phyloP scores from a whole-genome alignment of 2,329 filamentous ascomycete genomes.

The Colletotrichum limetticola region DNA sequence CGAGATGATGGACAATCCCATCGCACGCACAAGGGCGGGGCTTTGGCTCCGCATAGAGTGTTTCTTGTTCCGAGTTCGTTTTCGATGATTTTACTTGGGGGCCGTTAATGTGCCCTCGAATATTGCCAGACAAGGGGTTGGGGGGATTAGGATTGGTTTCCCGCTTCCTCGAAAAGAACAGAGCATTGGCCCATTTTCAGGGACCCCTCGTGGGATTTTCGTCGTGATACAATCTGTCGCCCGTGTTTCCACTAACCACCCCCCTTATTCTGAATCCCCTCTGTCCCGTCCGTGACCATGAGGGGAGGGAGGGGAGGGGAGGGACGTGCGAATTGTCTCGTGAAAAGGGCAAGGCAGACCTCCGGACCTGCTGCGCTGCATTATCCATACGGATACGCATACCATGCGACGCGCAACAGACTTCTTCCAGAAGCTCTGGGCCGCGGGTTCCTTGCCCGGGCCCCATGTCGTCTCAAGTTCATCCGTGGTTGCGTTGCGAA shows the following conservation, averaged over 20 bases:
- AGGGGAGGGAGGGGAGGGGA: no score
- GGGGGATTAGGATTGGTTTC: background rate
- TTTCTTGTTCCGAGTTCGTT: background rate
- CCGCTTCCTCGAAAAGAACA: background rate
- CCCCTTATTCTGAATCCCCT: conserved; percentile 6
- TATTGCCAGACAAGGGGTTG: conserved; percentile 18
- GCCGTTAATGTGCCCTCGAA: conserved; percentile 22
- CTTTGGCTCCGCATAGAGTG: conserved; percentile 5
- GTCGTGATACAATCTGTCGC: background rate
- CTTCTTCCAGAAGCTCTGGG: conserved; percentile 26
- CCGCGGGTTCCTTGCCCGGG: conserved; percentile 1
- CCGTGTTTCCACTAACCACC: conserved; percentile 9
- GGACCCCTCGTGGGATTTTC: conserved; percentile 18
- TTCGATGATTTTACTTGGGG: conserved; percentile 14
- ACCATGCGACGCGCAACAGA: conserved; percentile 8
- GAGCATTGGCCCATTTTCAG: background rate
- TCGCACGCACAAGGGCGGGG: background rate
- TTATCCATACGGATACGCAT: no score
- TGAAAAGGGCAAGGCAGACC: background rate
- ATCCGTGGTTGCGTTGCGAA: background rate
- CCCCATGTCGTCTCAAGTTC: conserved; percentile 21
- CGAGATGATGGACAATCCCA: background rate
- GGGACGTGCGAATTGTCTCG: conserved; percentile 28
- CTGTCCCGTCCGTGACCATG: background rate
- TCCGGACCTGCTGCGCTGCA: conserved; percentile 9